Percentiles rank a stretch among this genome's conserved stretches.
Conservation (phyloP, 257 asterid species). For the Ajuga chamaepitys region DNA sequence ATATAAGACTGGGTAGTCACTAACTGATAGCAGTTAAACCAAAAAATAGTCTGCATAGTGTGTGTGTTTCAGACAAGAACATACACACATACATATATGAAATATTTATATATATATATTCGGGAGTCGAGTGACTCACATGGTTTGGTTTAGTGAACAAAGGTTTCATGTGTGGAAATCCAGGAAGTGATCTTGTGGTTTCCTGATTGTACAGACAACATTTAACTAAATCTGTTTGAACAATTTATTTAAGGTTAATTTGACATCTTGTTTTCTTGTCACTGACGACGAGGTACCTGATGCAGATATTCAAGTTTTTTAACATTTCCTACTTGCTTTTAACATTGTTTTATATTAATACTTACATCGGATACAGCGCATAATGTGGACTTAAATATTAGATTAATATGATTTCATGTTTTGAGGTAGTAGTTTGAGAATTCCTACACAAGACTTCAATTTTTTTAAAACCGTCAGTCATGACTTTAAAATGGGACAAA, state of each 20-base stretch:
- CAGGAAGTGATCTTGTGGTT: constrained; percentile 5
- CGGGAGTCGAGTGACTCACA: constrained; percentile 21
- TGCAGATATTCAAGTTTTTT: neutral
- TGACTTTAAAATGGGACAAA: neutral
- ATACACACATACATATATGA: neutral
- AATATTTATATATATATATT: neutral
- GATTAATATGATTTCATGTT: neutral
- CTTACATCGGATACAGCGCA: neutral
- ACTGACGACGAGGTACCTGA: neutral
- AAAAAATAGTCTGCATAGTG: neutral
- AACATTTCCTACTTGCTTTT: neutral
- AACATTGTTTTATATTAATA: neutral
- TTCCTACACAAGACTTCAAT: neutral
- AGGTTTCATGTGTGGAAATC: constrained; percentile 2
- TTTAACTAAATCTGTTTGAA: neutral
- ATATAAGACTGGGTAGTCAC: neutral
- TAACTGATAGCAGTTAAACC: neutral
- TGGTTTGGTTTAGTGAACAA: constrained; percentile 13
- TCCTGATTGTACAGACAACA: neutral
- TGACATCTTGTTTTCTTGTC: neutral
- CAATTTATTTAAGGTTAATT: neutral
- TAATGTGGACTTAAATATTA: constrained; percentile 11
- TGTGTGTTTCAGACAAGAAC: neutral
- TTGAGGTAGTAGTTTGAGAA: neutral
- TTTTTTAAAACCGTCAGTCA: neutral